Percentiles rank a stretch among this genome's conserved stretches.
Evolutionary conservation across 257 asterid species (phyloP).

Genomic region (Solanum microdontum): DNA sequence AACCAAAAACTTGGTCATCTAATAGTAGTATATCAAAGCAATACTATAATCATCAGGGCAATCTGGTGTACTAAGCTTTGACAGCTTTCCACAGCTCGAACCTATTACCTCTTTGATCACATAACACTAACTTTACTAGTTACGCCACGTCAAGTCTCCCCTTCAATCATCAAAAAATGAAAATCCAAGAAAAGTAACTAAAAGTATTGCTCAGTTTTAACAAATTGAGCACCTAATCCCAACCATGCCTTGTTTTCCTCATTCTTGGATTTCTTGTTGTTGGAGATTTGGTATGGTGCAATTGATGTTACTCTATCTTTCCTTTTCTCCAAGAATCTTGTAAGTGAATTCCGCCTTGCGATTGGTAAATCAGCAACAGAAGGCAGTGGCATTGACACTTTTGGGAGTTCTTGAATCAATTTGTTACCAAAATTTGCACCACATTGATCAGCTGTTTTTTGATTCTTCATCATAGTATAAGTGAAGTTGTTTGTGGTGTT

Average conservation of each 20-base stretch:
- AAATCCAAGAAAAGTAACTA: neutral
- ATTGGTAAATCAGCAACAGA: constrained; percentile 44
- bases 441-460: constrained; percentile 30
- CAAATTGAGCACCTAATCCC: constrained; percentile 26
- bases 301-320: constrained; percentile 38
- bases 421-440: constrained; percentile 6
- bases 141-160: neutral
- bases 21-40: neutral
- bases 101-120: neutral
- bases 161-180: neutral
- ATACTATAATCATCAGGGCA: neutral
- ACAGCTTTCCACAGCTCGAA: neutral
- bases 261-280: constrained; percentile 1
- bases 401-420: neutral
- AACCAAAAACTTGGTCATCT: neutral
- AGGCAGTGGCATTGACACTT: constrained; percentile 7
- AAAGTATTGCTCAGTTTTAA: constrained; percentile 1
- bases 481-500: neutral
- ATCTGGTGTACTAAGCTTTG: neutral
- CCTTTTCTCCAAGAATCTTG: constrained; percentile 61
- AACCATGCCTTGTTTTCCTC: constrained; percentile 37
- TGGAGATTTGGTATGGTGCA: constrained; percentile 33
- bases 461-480: neutral
- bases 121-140: neutral
- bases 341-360: constrained; percentile 47